A percentile compares a stretch with the other conserved stretches of the same genome.
These are phyloP conservation scores for Dipodascopsis uninucleata DNA, from an alignment of 805 yeast species.

Conservation along the genomic window DNA sequence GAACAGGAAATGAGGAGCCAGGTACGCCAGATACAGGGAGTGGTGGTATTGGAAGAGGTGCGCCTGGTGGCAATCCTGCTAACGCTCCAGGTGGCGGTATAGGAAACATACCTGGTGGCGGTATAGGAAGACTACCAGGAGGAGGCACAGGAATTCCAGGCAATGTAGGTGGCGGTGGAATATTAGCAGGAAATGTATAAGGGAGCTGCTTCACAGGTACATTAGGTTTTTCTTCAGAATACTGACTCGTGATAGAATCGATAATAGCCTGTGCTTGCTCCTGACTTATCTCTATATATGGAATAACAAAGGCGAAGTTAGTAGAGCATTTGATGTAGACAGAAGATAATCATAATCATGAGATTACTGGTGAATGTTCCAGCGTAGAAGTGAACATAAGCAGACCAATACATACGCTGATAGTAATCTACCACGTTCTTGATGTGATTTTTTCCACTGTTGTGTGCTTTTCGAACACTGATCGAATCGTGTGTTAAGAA, in stretches of 20 bases:
- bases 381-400: neutral
- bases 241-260: slow-evolving; percentile 17
- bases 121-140: slow-evolving; percentile 5
- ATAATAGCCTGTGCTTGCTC: slow-evolving; percentile 28
- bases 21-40: no score
- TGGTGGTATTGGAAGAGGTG: no score
- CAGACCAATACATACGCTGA: slow-evolving; percentile 42
- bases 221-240: slow-evolving; percentile 3
- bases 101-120: slow-evolving; percentile 19
- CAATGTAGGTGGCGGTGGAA: slow-evolving; percentile 1
- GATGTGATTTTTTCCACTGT: slow-evolving; percentile 73
- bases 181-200: neutral
- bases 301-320: neutral
- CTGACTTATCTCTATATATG: slow-evolving; percentile 20
- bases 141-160: slow-evolving; percentile 5
- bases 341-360: no score
- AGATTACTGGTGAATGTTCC: no score
- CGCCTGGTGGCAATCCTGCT: slow-evolving; percentile 5
- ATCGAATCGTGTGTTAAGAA: slow-evolving; percentile 84
- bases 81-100: slow-evolving; percentile 9
- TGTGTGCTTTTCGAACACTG: slow-evolving; percentile 78
- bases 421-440: slow-evolving; percentile 70
- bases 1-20: slow-evolving; percentile 4
- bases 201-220: slow-evolving; percentile 1
- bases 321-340: neutral